These are phyloP conservation scores for Stagonosporopsis chrysanthemi DNA, from an alignment of 2,329 filamentous ascomycete genomes.

Conservation along the genomic window DNA sequence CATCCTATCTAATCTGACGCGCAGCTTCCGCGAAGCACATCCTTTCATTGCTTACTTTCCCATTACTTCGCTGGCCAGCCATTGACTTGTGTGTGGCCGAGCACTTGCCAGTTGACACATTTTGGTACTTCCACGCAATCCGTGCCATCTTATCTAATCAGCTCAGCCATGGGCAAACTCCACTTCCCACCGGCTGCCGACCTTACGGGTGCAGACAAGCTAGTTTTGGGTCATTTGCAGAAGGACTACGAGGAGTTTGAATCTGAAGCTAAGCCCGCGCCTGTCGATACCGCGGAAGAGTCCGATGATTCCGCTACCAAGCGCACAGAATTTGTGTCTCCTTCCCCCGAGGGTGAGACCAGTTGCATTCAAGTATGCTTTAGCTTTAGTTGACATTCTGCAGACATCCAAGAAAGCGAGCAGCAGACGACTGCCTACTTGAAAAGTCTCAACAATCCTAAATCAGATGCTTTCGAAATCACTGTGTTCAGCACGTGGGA, in stretches of 20 bases:
- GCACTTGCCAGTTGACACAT: neutral
- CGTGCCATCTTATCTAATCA: constrained; percentile 3
- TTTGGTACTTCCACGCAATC: neutral
- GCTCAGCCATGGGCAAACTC: constrained; percentile 37
- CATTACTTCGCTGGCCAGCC: constrained; percentile 1
- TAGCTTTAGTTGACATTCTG: neutral
- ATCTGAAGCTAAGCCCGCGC: neutral
- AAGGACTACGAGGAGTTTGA: constrained; percentile 38
- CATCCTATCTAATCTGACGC: neutral
- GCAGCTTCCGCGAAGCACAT: neutral
- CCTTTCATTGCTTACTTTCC: neutral
- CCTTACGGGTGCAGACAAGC: constrained; percentile 41
- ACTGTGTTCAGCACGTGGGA: constrained; percentile 64
- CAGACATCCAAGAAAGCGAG: constrained; percentile 41
- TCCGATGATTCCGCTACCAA: constrained; percentile 37
- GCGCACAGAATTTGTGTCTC: constrained; percentile 36
- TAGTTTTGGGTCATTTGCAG: constrained; percentile 40
- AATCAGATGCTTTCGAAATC: constrained; percentile 59
- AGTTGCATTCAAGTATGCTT: too few relatives aligned
- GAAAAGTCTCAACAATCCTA: constrained; percentile 59
- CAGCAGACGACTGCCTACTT: constrained; percentile 54
- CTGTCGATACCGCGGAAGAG: constrained; percentile 29
- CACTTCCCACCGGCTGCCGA: constrained; percentile 42
- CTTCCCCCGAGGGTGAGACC: constrained; percentile 41
- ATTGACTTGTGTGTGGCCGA: constrained; percentile 15